Evolutionary conservation across 169 alveolate species (phyloP).

Genomic region (Plasmodium inui): DNA sequence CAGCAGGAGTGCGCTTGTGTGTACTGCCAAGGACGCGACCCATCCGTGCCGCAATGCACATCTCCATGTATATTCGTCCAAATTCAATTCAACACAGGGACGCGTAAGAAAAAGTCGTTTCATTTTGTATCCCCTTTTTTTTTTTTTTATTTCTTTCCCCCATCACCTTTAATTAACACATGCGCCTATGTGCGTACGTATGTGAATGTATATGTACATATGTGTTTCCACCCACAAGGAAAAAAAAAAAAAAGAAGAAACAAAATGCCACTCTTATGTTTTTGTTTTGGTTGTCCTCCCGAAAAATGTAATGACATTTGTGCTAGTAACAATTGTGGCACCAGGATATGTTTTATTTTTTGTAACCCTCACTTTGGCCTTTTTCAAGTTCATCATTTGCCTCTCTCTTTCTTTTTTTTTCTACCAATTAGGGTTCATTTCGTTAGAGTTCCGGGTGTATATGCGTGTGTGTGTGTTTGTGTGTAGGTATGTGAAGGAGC

Average conservation of each 20-base stretch:
- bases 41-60: neutral
- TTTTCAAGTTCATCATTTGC: neutral
- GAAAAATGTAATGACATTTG: neutral
- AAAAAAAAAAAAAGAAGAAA: neutral
- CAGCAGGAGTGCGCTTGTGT: neutral
- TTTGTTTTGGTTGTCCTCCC: neutral
- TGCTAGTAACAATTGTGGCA: neutral
- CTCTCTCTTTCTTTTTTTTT: neutral
- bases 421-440: neutral
- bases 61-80: neutral
- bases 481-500: neutral
- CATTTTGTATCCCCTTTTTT: neutral
- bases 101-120: neutral
- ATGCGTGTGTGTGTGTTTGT: constrained; percentile 4
- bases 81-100: neutral
- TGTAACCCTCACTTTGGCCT: neutral
- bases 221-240: neutral
- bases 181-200: neutral
- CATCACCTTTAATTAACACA: neutral
- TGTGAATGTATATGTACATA: neutral
- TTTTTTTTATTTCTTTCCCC: neutral
- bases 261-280: neutral
- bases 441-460: neutral
- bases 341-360: neutral
- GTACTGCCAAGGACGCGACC: neutral